Evolutionary conservation across 192 early-diverging fungal genomes (phyloP), one percentile per base, ranked within the genome.

Genomic region (Glomus cerebriforme): DNA sequence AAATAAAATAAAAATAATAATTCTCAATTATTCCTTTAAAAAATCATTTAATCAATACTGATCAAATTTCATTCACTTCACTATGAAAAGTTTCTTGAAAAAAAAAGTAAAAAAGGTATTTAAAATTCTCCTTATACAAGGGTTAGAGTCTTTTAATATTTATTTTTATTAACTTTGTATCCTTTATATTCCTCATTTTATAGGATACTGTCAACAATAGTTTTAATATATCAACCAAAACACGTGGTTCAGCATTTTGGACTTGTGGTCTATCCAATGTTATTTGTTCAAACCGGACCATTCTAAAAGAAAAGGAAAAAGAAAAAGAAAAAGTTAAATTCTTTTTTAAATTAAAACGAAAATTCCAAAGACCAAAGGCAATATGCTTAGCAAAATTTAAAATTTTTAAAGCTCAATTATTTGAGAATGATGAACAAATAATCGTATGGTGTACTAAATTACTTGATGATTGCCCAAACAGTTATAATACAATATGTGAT

Each of bases 401-500:
- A 1, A 12, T 54, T 54, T 54, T 54, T 22, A 54, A 54, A 6
- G 47, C 47, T 19, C 47, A 54, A 54, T 54, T 19, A 15, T 22
- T 4, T 54, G 47, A 54, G 17, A 19, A 19, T 19, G 47, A 69
- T 35, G 22, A 69, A 6, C 13, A 69, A 69, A 26, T 35, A 8
- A 35, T 69, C 17, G 13, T 69, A 35, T 69, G 34, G 22, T 69
- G 27, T 35, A 69, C 67, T 19, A 69, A 9, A 9, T 34, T 73
- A 58, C 37, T 73, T 9, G 45, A 73, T 37, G 10, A 32, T 26
- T 27, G 58, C 19, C 72, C 72, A 9, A 27, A 73, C 12, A 32
- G 45, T 29, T 73, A 73, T 34, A 59, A 27, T 73, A 54, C 72
- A 10, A 10, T 45, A 29, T 73, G 72, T 59, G 72, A 73, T 58